These are phyloP conservation scores for Podospora fimiseda DNA, from an alignment of 495 filamentous ascomycete genomes.

Conservation along the genomic window DNA sequence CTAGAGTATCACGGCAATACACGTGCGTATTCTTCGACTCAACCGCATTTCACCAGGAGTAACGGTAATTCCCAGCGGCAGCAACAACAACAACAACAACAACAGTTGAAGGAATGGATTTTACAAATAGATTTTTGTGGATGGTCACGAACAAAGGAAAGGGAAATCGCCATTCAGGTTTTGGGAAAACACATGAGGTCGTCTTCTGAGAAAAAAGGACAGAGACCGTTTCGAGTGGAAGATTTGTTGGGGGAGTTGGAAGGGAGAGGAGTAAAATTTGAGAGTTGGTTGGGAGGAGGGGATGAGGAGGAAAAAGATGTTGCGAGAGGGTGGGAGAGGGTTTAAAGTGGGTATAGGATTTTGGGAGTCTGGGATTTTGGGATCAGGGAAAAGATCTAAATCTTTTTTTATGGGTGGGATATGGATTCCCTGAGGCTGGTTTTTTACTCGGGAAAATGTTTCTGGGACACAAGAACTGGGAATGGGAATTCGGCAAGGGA, in stretches of 20 bases:
- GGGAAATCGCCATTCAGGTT: background rate
- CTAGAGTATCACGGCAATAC: background rate
- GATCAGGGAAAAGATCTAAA: no score
- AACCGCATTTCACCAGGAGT: background rate
- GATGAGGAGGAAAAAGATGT: no score
- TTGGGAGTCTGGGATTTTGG: no score
- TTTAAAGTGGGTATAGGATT: no score
- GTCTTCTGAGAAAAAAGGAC: background rate
- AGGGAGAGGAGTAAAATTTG: background rate
- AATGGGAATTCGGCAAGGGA: no score
- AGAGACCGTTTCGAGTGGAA: background rate
- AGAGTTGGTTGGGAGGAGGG: no score
- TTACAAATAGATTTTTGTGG: background rate
- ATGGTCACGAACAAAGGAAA: background rate
- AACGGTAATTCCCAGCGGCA: background rate
- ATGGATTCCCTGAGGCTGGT: no score
- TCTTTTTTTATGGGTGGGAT: no score
- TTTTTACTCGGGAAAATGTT: no score
- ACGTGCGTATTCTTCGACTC: background rate
- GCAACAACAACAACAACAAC: background rate
- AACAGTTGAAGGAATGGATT: background rate
- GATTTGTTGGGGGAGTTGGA: conserved; percentile 1
- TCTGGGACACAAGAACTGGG: no score
- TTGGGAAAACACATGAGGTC: background rate
- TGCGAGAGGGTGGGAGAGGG: no score